phyloP scores from a whole-genome alignment of 352 stramenopile species.

The Phytophthora litchii region DNA sequence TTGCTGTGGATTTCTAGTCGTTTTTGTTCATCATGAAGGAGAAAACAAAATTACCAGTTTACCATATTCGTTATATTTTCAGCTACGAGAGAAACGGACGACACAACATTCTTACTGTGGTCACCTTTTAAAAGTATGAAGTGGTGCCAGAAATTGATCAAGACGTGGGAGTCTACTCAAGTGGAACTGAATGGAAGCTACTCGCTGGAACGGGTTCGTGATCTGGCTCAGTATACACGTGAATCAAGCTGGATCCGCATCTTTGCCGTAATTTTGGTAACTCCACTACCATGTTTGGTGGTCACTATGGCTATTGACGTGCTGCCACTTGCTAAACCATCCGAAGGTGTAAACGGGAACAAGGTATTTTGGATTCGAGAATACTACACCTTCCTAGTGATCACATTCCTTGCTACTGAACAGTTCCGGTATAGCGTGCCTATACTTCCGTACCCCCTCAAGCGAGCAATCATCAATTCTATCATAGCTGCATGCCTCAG shows the following conservation, averaged over 20 bases:
- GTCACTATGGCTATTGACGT: constrained; percentile 29
- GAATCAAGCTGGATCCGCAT: constrained; percentile 12
- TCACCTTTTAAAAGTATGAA: no score
- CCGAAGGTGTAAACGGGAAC: constrained; percentile 18
- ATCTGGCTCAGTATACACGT: constrained; percentile 15
- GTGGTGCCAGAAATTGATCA: not conserved
- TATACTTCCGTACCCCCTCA: constrained; percentile 14
- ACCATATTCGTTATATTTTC: no score
- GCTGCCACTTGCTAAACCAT: constrained; percentile 19
- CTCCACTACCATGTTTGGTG: constrained; percentile 26
- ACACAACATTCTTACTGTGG: not conserved
- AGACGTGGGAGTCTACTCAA: constrained; percentile 24
- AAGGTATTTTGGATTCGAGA: constrained; percentile 25
- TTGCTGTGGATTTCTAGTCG: no score
- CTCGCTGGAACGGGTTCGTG: constrained; percentile 11
- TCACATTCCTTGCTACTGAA: constrained; percentile 21
- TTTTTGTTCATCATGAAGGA: no score
- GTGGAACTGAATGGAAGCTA: constrained; percentile 35
- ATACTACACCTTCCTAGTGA: constrained; percentile 22
- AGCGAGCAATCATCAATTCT: constrained; percentile 11
- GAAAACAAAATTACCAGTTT: no score
- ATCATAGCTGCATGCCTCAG: constrained; percentile 4
- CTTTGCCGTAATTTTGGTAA: constrained; percentile 16
- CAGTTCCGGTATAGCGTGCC: constrained; percentile 30
- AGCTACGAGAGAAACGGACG: no score